Evolutionary conservation across 2,329 filamentous ascomycete species (phyloP), one percentile per base, ranked within the genome.

Genomic region (Phialocephala subalpina): DNA sequence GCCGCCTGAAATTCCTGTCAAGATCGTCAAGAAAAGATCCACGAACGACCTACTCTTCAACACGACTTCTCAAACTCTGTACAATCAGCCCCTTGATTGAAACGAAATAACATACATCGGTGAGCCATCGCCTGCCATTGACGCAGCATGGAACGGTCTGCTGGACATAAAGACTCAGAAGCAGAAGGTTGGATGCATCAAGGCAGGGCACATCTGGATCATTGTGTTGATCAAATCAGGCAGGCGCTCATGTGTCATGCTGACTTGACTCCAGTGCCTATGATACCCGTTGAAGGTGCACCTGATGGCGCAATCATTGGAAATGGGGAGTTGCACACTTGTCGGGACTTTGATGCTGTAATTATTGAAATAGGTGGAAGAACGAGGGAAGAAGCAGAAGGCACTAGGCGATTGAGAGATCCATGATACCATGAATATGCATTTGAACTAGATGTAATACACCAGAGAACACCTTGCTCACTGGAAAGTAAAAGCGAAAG

Each of bases 171-270:
- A 18, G 18, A 47, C 2, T 12, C 25, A 9, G 16, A 47, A 12
- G 3, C 20, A 42, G 58, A 36, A 47, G 12, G 14, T 14, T 42
- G 4, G 38, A 16, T 42, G 38, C 38, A 42, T 42, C 38, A 42
- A 12, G 36, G 58, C 7, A 40, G 58, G 14, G 27, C 38, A 16
- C 58, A 60, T 60, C 36, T 60, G 14, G 38, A 60, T 60, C 58
- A 60, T 47, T 60, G 58, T 47, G 40, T 60, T 6, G 58, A 60
- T 47, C 58, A 60, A 25, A 29, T 60, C 14, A 20, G 58, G 14
- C 58, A 60, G 40, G 58, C 58, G 12, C n/a, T 60, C 22, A 20
- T 42, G 22, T 60, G 58, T 33, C 58, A 60, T 8, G 25, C n/a
- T 29, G 58, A 60, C 29, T 29, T 60, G 20, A 60, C 58, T 3